Percentiles rank a stretch among this genome's conserved stretches.
phyloP scores from a whole-genome alignment of 257 asterid species.

The Lycium barbarum region DNA sequence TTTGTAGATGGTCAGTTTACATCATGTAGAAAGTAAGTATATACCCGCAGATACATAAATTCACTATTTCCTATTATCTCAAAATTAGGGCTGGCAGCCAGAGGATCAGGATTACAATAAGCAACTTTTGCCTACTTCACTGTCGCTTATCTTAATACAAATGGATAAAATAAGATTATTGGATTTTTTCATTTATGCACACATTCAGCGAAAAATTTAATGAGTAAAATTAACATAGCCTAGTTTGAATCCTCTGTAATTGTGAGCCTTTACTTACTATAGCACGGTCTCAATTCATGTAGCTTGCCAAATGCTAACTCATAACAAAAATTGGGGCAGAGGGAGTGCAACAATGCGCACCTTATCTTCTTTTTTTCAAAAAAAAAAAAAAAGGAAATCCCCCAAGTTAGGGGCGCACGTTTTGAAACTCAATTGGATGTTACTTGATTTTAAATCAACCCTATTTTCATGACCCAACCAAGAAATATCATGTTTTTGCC shows the following conservation, averaged over 20 bases:
- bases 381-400: neutral
- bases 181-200: neutral
- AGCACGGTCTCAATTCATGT: neutral
- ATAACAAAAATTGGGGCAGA: slow-evolving; percentile 20
- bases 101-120: neutral
- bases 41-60: neutral
- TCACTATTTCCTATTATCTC: neutral
- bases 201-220: neutral
- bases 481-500: neutral
- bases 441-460: neutral
- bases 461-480: neutral
- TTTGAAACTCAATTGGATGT: neutral
- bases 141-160: neutral
- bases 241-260: neutral
- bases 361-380: neutral
- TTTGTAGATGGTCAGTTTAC: neutral
- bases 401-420: neutral
- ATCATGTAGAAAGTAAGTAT: neutral
- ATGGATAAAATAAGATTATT: neutral
- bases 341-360: neutral
- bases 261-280: neutral
- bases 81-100: neutral
- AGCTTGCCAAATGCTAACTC: slow-evolving; percentile 8
- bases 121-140: neutral
- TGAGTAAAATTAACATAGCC: neutral